These are phyloP conservation scores for Eutypella sp. DNA, from an alignment of 2,329 filamentous ascomycete genomes.

Conservation along the genomic window DNA sequence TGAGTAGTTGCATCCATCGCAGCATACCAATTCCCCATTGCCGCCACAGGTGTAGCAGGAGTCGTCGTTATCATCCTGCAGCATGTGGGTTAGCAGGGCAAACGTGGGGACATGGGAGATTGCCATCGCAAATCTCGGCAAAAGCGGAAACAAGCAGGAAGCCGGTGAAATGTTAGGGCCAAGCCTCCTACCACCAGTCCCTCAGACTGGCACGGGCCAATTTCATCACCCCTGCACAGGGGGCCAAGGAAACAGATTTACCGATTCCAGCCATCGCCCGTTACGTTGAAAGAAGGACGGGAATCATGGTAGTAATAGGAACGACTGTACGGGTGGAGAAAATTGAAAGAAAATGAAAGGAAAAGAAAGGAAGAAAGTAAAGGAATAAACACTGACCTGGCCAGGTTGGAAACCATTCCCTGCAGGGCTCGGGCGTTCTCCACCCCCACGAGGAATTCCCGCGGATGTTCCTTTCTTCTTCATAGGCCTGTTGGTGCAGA, in stretches of 20 bases:
- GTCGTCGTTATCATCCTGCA: slow-evolving; percentile 75
- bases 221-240: not conserved
- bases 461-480: slow-evolving; percentile 71
- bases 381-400: slow-evolving; percentile 42
- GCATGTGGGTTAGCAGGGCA: slow-evolving; percentile 28
- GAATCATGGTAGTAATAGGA: too few species aligned
- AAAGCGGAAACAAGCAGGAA: slow-evolving; percentile 26
- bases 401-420: slow-evolving; percentile 49
- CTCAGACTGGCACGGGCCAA: slow-evolving; percentile 5
- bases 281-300: not conserved
- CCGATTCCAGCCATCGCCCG: not conserved
- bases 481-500: slow-evolving; percentile 52
- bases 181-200: slow-evolving; percentile 9
- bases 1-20: slow-evolving; percentile 83
- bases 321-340: not conserved
- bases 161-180: slow-evolving; percentile 16
- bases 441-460: slow-evolving; percentile 61
- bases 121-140: slow-evolving; percentile 30
- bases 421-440: slow-evolving; percentile 59
- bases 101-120: slow-evolving; percentile 20
- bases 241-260: not conserved
- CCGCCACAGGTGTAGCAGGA: slow-evolving; percentile 82
- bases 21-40: slow-evolving; percentile 82
- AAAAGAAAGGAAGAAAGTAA: not conserved
- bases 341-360: not conserved